Base-by-base conservation (phyloP, 176 grass and related monocot genomes). In the Eragrostis nindensis region DNA sequence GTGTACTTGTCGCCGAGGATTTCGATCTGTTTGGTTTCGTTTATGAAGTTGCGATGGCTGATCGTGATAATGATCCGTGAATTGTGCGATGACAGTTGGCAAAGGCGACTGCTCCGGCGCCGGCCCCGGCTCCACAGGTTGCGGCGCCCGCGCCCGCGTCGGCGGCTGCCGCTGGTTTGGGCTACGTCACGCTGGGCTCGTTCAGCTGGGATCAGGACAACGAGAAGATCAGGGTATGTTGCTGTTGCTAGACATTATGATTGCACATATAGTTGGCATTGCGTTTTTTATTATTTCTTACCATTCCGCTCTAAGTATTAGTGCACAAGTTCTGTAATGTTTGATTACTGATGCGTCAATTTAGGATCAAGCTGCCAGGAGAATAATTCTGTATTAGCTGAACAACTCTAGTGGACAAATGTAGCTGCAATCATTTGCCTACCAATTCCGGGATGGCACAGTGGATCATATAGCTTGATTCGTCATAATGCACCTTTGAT, bases 171-270 rank as follows among this genome's bases (percentile, higher is more conserved):
- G 26, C 83, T 47, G 84, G 1, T 56, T 60, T 77, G 66, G 93
- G 46, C 52, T 98, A 98, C 68, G 89, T 87, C 67, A 86, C 90
- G 9, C 14, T 98, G 64, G 90, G 88, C 5, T 89, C 95, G 3
- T 98, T 98, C 74, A 95, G 92, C 78, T 98, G 95, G 95, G 95
- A 95, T 65, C 92, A 95, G 81, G 95, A 98, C 60, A 72, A 19
- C 63, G 95, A 98, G 17, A 98, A 98, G 70, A 87, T 98, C 62
- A 98, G 69, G 80, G 95, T 93, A 86, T 19, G 71, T 61, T 75
- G 36, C 26, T 13, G 6, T 15, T 14, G 39, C 6, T 54, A 29
- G 44, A 47, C 11, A 12, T 46, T 5, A 15, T 18, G 14, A 19
- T 32, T 50, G 9, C 39, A 3, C 48, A 1, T 21, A 22, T 12